Evolutionary conservation across 345 rosid genomes (phyloP), one percentile per base, ranked within the genome.

Genomic region (Clausena lansium): DNA sequence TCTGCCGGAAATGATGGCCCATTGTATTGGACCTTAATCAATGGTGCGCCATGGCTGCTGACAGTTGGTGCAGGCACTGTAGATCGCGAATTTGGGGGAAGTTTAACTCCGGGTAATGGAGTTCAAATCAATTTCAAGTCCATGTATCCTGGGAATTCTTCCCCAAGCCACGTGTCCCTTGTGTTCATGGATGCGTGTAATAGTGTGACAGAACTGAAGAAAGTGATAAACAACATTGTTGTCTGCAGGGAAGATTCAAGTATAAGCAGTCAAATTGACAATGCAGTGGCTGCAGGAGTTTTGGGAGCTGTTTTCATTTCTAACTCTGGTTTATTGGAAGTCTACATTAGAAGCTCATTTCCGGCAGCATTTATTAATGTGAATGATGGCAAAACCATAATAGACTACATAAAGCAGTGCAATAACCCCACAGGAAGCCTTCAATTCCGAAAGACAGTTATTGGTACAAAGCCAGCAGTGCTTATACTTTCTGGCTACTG

Each of bases 1-100:
- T 82, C 88, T 5, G 88, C 91, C 10, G 91, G 88, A 74, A 87
- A 87, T 39, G 82, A 79, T 10, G 90, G 90, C 0, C 83, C 88
- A 7, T 2, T 1, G 1, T 80, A 62, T 25, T 75, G 80, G 76
- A 73, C 79, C 4, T 22, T 78, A 70, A 71, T 78, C 33, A 87
- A 87, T 57, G 90, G 90, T 2, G 86, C 87, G 0, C 90, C 85
- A 2, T 87, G 90, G 90, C 27, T 82, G 32, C 27, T 76, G 39
- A 87, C 90, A 0, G 86, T 82, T 27, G 88, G 82, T 20, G 86
- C 87, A 0, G 81, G 86, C 59, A 86, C 85, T 3, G 7, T 80
- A 27, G 89, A 84, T 73, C 82, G 86, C 4, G 62, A 77, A 76
- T 81, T 88, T 25, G 75, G 60, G 11, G 89, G 86, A 55, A 50